Base-by-base conservation (phyloP, 352 stramenopile species). In the Phytophthora foliorum region DNA sequence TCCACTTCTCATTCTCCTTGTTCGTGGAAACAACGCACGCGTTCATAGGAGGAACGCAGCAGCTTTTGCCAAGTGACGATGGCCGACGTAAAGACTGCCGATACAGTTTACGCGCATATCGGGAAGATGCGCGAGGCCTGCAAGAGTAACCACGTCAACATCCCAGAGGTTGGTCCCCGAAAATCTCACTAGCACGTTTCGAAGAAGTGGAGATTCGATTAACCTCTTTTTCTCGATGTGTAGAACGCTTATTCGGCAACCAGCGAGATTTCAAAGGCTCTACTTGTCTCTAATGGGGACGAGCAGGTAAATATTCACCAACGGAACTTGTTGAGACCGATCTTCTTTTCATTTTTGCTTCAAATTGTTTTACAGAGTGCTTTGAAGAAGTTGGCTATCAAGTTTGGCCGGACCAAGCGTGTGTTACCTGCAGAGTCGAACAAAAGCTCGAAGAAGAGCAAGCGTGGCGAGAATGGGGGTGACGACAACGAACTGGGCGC, bases 321-420 rank as follows among this genome's bases (percentile, higher is more conserved):
- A 45, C 13, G 6, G 3, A 22, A 3, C 7, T 3, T 22, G 11
- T 10, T 49, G 9, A 16, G 42, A 49, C 16, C 19, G 3, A 29
- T 49, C 42, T 16, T 25, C 19, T 8, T 49, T 57, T 16, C 21
- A 42, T 36, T 53, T 38, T 7, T 22, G 21, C 16, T 54, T 51
- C 7, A 4, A 21, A 11, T 22, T 22, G n/a, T 29, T 67, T 65
- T 17, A 7, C 29, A 78, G 70, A 46, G 36, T 73, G 71, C 71
- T 3, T 39, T 74, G 52, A 75, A 67, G 34, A 75, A 73, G 32
- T 27, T 78, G 6, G 38, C 27, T n/a, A 32, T 61, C 27, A 78
- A 76, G 22, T 75, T 70, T 49, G 71, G 67, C 21, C 53, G 50
- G 7, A 76, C 64, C 24, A 78, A 78, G 21, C 67, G 71, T 42